These are phyloP conservation scores for Aureobasidium pullulans DNA, from an alignment of 2,329 filamentous ascomycete species.

Conservation along the genomic window DNA sequence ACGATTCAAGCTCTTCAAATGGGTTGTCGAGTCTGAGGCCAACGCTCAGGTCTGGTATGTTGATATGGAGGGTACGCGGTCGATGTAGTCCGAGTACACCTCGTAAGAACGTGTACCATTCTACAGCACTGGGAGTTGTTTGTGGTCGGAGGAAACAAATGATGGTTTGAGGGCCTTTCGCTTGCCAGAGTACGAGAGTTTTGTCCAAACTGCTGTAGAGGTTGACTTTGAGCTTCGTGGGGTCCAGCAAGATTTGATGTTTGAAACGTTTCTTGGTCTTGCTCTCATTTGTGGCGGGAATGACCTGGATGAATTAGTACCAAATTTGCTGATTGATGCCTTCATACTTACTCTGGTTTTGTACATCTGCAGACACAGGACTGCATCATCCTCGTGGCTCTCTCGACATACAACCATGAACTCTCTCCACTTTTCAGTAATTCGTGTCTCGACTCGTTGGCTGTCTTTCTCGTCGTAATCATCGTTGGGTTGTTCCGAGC, in stretches of 20 bases:
- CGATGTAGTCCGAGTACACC: slow-evolving; percentile 53
- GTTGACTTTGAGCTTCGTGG: slow-evolving; percentile 50
- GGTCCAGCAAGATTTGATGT: slow-evolving; percentile 50
- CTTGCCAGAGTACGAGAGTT: slow-evolving; percentile 56
- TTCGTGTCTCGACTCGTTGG: slow-evolving; percentile 50
- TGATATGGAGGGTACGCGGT: slow-evolving; percentile 50
- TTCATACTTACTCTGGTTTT: slow-evolving; percentile 35
- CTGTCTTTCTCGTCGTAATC: slow-evolving; percentile 60
- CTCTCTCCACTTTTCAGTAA: slow-evolving; percentile 59
- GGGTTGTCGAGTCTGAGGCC: slow-evolving; percentile 53
- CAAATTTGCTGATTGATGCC: slow-evolving; percentile 6
- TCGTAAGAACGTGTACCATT: slow-evolving; percentile 62
- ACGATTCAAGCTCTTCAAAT: slow-evolving; percentile 46
- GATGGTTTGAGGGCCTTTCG: slow-evolving; percentile 45
- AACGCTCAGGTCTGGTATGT: slow-evolving; percentile 56
- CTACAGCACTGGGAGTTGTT: slow-evolving; percentile 54
- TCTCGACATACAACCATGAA: slow-evolving; percentile 56
- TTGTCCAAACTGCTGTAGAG: slow-evolving; percentile 61
- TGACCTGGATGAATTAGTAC: slow-evolving; percentile 33
- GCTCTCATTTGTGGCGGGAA: slow-evolving; percentile 48
- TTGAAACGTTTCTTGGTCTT: slow-evolving; percentile 48
- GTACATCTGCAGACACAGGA: slow-evolving; percentile 53
- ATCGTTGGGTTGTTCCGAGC: slow-evolving; percentile 44
- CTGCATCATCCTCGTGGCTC: slow-evolving; percentile 45
- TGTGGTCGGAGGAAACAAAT: slow-evolving; percentile 58